Evolutionary conservation across 306 rosid genomes (phyloP), one percentile per base, ranked within the genome.

Genomic region (Fagus crenata): DNA sequence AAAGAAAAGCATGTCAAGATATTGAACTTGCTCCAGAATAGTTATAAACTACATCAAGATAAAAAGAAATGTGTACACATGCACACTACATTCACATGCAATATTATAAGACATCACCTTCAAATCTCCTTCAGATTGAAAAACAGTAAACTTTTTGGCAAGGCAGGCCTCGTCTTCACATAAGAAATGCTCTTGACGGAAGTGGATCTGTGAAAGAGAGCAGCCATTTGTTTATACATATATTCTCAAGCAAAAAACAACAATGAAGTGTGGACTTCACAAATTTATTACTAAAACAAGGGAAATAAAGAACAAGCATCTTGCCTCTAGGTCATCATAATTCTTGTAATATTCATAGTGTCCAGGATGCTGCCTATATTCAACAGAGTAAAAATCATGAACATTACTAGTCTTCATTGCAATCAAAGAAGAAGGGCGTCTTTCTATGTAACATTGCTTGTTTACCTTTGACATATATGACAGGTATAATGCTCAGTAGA

Each of bases 161-260:
- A 95, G 97, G 81, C 99, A 95, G 51, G 89, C 85, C 64, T 95
- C 99, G 54, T 95, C 99, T 91, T 95, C 99, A 84, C 99, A 95
- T 55, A 95, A 86, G 83, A 92, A 95, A 84, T 95, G 97, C 53
- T 84, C 87, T 49, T 88, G 93, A 78, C 97, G 97, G 83, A 95
- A 92, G 75, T 95, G 99, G 77, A 86, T 92, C 99, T 95, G 87
- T 55, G 49, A 70, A 51, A 86, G 28, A 73, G 54, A 49, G 75
- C 56, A 53, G 46, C 46, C 35, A 78, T 69, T 60, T 65, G 78
- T 35, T 56, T 53, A 46, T 31, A 77, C 31, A 84, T 73, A 79
- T 75, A 71, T 36, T 53, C 51, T 55, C 75, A 75, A 46, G 63
- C 65, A 80, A 59, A 75, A 31, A 67, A 46, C 14, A 36, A 69